Base-by-base conservation (phyloP, 345 rosid genomes). In the Acer saccharum region DNA sequence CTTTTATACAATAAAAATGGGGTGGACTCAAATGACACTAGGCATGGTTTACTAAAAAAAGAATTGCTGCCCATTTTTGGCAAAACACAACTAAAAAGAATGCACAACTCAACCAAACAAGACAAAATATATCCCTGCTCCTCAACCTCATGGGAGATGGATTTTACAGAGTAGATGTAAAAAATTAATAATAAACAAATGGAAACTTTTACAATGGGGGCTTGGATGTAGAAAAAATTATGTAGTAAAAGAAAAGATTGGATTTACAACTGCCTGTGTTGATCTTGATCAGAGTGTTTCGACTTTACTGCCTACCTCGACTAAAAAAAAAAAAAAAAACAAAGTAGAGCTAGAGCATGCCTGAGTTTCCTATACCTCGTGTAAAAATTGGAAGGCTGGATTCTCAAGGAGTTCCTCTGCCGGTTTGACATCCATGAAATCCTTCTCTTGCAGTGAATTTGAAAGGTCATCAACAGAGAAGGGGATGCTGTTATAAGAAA, bases 391-490 rank as follows among this genome's bases (percentile, higher is more conserved):
- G 80, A 97, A 94, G 85, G 93, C 95, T 29, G 90, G 88, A 78
- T 89, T 90, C 82, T 85, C 98, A 32, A 89, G 73, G 72, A 97
- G 97, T 72, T 89, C 93, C 85, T 91, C 90, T 1, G 97, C 97
- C 0, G 96, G 92, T 81, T 88, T 83, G 17, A 97, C 97, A 58
- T 79, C 97, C 55, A 85, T 81, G 78, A 97, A 97, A 77, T 97
- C 99, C 76, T 87, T 97, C 85, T 89, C 99, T 73, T 91, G 91
- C 79, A 97, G 80, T 27, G 98, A 82, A 81, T 69, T 88, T 0
- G 98, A 84, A 17, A 97, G 93, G 76, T 96, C 99, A 11, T 97
- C 98, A 12, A 94, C 88, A 20, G 99, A 94, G 92, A 94, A 97
- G 43, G 98, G 99, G 78, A 94, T 97, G 90, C 98, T 91, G 97